These are phyloP conservation scores for Raffaelea ambrosiae DNA, from an alignment of 2,329 filamentous ascomycete species.

Conservation along the genomic window DNA sequence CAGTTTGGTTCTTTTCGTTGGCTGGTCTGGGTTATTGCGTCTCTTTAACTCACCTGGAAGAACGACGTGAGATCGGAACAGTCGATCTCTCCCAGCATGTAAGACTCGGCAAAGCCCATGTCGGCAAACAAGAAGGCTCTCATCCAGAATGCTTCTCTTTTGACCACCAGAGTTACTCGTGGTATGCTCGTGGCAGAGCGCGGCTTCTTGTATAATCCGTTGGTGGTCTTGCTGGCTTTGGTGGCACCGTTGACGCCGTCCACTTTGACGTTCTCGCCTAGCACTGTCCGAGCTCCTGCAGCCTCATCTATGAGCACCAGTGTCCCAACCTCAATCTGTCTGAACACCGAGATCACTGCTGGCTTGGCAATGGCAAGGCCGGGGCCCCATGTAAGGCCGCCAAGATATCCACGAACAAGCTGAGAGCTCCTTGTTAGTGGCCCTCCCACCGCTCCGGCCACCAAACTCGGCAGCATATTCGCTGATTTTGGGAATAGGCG, in stretches of 20 bases:
- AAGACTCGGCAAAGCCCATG: slow-evolving; percentile 65
- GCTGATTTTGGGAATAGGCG: no score
- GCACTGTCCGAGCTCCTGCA: slow-evolving; percentile 29
- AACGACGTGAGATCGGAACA: slow-evolving; percentile 59
- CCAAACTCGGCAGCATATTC: slow-evolving; percentile 18
- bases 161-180: no score
- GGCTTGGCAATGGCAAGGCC: slow-evolving; percentile 36
- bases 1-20: neutral
- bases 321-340: slow-evolving; percentile 38
- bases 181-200: no score
- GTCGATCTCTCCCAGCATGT: slow-evolving; percentile 64
- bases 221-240: neutral
- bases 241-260: neutral
- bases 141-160: slow-evolving; percentile 39
- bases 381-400: slow-evolving; percentile 38
- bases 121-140: slow-evolving; percentile 61
- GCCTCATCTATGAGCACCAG: slow-evolving; percentile 39
- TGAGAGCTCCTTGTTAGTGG: slow-evolving; percentile 31
- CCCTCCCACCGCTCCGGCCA: slow-evolving; percentile 20
- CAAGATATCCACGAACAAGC: slow-evolving; percentile 31
- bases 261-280: slow-evolving; percentile 34
- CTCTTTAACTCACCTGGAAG: slow-evolving; percentile 40
- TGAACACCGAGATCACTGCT: slow-evolving; percentile 34
- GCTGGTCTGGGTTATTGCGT: neutral
- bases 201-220: no score